A percentile compares a stretch with the other conserved stretches of the same genome.
These are phyloP conservation scores for Mycena maculata DNA, from an alignment of 768 basidiomycete species.

Conservation along the genomic window DNA sequence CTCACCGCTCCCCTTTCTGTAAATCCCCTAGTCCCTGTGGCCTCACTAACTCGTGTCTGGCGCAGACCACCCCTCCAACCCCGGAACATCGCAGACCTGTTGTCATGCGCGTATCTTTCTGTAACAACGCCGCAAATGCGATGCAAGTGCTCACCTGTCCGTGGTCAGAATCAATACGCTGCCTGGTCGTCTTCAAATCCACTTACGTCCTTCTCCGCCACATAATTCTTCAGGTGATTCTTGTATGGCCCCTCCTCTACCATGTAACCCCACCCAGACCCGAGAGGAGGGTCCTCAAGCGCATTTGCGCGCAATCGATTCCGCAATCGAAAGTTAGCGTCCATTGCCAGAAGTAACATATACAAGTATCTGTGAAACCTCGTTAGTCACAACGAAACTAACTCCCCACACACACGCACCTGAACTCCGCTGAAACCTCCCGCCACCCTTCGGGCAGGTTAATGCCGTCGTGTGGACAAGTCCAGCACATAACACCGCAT, in stretches of 20 bases:
- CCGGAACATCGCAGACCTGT: no score
- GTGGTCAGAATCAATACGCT: neutral
- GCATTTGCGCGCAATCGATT: constrained; percentile 21
- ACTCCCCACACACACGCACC: no score
- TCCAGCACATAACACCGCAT: constrained; percentile 30
- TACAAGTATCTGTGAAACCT: constrained; percentile 27
- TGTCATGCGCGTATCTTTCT: no score
- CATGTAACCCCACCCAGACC: constrained; percentile 28
- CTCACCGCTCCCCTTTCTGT: constrained; percentile 40
- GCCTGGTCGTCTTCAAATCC: no score
- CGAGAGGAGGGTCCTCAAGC: constrained; percentile 27
- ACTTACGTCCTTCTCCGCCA: constrained; percentile 26
- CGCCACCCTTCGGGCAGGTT: constrained; percentile 35
- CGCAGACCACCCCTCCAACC: no score
- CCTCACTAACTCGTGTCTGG: constrained; percentile 25
- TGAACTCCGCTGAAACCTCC: constrained; percentile 7
- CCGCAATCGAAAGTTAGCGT: constrained; percentile 38
- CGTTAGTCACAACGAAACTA: no score
- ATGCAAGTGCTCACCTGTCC: constrained; percentile 33
- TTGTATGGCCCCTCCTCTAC: constrained; percentile 27
- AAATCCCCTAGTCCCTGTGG: constrained; percentile 19
- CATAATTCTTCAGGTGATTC: constrained; percentile 11
- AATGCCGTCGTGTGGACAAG: constrained; percentile 27
- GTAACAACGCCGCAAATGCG: no score
- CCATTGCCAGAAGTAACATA: constrained; percentile 25